Evolutionary conservation across 2,329 filamentous ascomycete species (phyloP).

Genomic region (Aureobasidium sp.): DNA sequence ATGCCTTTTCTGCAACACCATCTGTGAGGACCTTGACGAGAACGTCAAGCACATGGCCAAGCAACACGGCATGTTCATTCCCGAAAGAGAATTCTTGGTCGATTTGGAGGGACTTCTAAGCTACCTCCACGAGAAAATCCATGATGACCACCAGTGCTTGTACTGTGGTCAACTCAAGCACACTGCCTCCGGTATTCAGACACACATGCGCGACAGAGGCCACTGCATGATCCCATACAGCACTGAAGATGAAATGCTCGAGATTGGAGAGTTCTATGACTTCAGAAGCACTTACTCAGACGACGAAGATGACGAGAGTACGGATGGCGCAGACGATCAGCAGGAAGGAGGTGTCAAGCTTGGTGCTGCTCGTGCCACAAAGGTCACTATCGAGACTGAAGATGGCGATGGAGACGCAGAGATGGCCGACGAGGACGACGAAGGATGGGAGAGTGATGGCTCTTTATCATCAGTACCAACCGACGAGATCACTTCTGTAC

Average conservation of each 20-base stretch:
- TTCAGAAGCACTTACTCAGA: conserved; percentile 95
- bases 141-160: conserved; percentile 74
- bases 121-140: conserved; percentile 72
- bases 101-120: conserved; percentile 74
- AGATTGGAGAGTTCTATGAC: conserved; percentile 94
- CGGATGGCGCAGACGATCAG: conserved; percentile 42
- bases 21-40: conserved; percentile 65
- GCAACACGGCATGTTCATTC: conserved; percentile 92
- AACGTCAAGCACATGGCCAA: conserved; percentile 87
- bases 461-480: conserved; percentile 77
- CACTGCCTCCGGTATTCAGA: conserved; percentile 74
- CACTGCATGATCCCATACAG: conserved; percentile 96
- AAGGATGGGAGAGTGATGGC: conserved; percentile 94
- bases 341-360: conserved; percentile 58
- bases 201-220: conserved; percentile 93
- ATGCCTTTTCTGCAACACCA: conserved; percentile 90
- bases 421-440: conserved; percentile 52
- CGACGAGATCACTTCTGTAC: conserved; percentile 71
- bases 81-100: conserved; percentile 76
- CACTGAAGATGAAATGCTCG: conserved; percentile 80
- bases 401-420: conserved; percentile 49
- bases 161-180: conserved; percentile 79
- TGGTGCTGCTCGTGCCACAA: conserved; percentile 51
- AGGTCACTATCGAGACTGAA: conserved; percentile 37
- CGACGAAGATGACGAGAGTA: conserved; percentile 54